Evolutionary conservation across 1,284 basidiomycete species (phyloP), one percentile per base, ranked within the genome.

Genomic region (Apiotrichum brassicae): DNA sequence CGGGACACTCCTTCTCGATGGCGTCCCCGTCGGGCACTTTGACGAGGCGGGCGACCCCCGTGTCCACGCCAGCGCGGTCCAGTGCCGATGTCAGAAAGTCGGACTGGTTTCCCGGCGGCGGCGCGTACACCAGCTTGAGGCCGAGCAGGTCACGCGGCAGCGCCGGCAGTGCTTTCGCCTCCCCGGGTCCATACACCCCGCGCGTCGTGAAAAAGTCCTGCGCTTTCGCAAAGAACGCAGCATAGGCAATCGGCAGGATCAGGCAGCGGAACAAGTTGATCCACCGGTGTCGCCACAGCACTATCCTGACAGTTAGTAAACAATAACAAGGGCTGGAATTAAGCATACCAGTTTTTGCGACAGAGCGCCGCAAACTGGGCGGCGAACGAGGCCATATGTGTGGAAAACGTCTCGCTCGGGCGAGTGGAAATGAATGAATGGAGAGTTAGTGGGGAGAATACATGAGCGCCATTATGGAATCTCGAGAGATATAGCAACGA

Each of bases 321-420:
- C 18, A 19, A 30, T 20, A 33, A 20, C 14, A 11, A 13, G 13
- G 26, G 26, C 13, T 28, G 28, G 14, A 14, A 14, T 30, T 30
- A 14, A 30, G 28, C 45, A 22, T 83, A 84, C 82, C 82, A 85
- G 59, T 86, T 86, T 77, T 87, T 87, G 76, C 80, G 78, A 48
- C 81, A 78, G 34, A 87, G 69, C 4, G 80, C 81, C 11, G 68
- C 68, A 54, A 83, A 79, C 70, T 87, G 85, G 28, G 32, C 14
- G 24, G 20, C 20, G 11, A 25, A 13, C 6, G 28, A 25, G 20
- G 28, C 28, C 28, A 30, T 30, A 11, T 30, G n/a, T n/a, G n/a
- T n/a, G n/a, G n/a, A n/a, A n/a, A n/a, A n/a, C n/a, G n/a, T n/a
- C n/a, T n/a, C n/a, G n/a, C n/a, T n/a, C n/a, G n/a, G n/a, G n/a